Percentiles rank a stretch among this genome's conserved stretches.
Conservation (phyloP, 1,284 basidiomycete genomes). For the Tilletia indica region DNA sequence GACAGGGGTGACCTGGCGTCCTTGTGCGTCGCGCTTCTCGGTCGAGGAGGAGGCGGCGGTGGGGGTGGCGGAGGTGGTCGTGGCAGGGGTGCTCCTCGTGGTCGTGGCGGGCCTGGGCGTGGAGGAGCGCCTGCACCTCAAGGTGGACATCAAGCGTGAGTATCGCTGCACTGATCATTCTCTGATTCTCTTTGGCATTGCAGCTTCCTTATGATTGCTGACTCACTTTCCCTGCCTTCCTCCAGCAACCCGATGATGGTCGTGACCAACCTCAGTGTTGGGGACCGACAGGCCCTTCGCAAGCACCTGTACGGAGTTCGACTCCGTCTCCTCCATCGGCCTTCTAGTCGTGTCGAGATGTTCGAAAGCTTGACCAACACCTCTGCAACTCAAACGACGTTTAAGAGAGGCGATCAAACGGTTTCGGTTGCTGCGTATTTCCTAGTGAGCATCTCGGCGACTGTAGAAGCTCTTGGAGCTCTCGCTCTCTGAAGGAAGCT, state of each 20-base stretch:
- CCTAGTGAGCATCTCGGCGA: not conserved
- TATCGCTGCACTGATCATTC: not conserved
- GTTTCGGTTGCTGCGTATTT: not conserved
- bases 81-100: slow-evolving; percentile 24
- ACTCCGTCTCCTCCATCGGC: slow-evolving; percentile 35
- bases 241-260: not conserved
- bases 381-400: not conserved
- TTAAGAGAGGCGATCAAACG: not conserved
- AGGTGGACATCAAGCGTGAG: slow-evolving; percentile 18
- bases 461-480: no score
- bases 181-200: no score
- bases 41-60: slow-evolving; percentile 29
- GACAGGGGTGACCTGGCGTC: slow-evolving; percentile 31
- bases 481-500: no score
- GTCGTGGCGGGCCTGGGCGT: slow-evolving; percentile 30
- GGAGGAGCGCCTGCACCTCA: slow-evolving; percentile 21
- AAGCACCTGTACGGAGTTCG: slow-evolving; percentile 31
- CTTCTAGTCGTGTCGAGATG: slow-evolving; percentile 33
- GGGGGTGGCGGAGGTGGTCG: slow-evolving; percentile 26
- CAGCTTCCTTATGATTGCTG: no score
- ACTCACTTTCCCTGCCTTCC: not conserved
- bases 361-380: slow-evolving; percentile 22
- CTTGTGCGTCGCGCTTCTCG: slow-evolving; percentile 32
- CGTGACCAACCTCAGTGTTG: slow-evolving; percentile 20
- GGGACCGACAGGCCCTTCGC: slow-evolving; percentile 36